Base-by-base conservation (phyloP, 2,329 filamentous ascomycete species). In the Diplocarpon rosae region DNA sequence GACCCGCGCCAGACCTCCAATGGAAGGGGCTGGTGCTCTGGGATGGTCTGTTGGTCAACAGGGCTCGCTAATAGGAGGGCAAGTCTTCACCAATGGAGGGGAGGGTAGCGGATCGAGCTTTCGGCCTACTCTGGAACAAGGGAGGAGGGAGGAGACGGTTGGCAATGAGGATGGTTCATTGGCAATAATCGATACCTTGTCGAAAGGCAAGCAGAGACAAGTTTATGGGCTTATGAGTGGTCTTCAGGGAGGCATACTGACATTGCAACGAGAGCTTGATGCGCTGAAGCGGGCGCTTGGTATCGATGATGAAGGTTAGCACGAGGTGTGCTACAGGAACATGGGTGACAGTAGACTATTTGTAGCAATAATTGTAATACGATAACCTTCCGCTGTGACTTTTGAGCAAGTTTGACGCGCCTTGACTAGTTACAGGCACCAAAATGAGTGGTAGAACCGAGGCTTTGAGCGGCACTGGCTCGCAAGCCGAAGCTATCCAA, bases 51-150 rank as follows among this genome's bases (percentile, higher is more conserved):
- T 56, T 5, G 54, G 54, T 32, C 49, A 54, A 36, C 47, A 43
- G 14, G 37, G 46, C 4, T 31, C 51, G 10, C 27, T 39, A 33
- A 16, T 46, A 20, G 32, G 36, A 3, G 15, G 40, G 8, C 49
- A 47, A 24, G 36, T 61, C 65, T 43, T 39, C 35, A 40, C 33
- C 11, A 46, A 38, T 42, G 41, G 35, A 17, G 70, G 69, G 20
- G 51, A 55, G 3, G 44, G 46, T 41, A 73, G 73, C 50, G 59
- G 59, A 16, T 54, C 57, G 17, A 53, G 53, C 24, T 68, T 69
- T 51, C 45, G 43, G 15, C 46, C 31, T 13, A 51, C 37, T 29
- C n/a, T 42, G 11, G 56, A 58, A 24, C 51, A 52, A 28, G 47
- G 35, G 14, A 46, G 42, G 41, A 42, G 55, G 36, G 53, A 58